phyloP scores from a whole-genome alignment of 306 rosid species.

The Vigna radiata region DNA sequence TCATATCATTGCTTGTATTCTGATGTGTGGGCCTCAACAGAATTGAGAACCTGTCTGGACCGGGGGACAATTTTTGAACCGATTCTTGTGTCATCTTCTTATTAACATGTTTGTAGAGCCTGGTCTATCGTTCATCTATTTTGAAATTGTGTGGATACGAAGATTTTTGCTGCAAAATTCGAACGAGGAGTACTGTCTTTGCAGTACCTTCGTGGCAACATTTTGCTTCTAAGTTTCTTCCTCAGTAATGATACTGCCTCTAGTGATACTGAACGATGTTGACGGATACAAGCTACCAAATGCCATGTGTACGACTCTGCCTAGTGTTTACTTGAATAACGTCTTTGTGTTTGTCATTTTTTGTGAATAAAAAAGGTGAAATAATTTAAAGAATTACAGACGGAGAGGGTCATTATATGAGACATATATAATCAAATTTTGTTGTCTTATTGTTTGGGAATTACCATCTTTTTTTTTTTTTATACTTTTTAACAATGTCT shows the following conservation, averaged over 20 bases:
- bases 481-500: background rate
- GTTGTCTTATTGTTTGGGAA: background rate
- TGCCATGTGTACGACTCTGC: background rate
- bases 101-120: background rate
- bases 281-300: constrained; percentile 17
- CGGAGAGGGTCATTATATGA: background rate
- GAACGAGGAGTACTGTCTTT: background rate
- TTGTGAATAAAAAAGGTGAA: background rate
- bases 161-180: background rate
- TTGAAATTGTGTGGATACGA: background rate
- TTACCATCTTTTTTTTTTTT: too few relatives aligned
- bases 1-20: background rate
- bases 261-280: constrained; percentile 11
- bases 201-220: background rate
- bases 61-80: background rate
- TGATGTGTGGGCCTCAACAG: background rate
- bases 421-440: background rate
- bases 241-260: background rate
- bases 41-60: background rate
- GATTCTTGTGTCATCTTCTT: background rate
- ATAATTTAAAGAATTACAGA: background rate
- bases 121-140: background rate
- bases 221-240: constrained; percentile 11
- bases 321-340: background rate
- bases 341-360: background rate